phyloP scores from a whole-genome alignment of 176 grass and related monocot species.

The Juncus inflexus region DNA sequence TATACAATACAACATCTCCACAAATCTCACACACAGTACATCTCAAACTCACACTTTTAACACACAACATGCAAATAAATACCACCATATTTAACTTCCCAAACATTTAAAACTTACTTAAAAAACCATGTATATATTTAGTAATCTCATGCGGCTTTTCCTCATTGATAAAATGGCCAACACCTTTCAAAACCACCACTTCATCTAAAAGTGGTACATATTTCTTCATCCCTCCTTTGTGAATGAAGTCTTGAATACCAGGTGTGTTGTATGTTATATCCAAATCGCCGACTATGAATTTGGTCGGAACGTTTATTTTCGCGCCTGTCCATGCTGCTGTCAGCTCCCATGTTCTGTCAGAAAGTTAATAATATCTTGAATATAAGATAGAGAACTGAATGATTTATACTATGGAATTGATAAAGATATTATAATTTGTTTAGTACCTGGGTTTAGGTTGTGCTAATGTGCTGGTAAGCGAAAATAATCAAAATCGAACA shows the following conservation, averaged over 20 bases:
- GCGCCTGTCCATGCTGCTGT: conserved; percentile 45
- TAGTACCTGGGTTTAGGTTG: too few species aligned
- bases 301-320: conserved; percentile 48
- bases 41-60: background rate
- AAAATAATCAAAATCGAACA: background rate
- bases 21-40: background rate
- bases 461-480: background rate
- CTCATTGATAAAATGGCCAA: conserved; percentile 54
- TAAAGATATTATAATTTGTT: too few species aligned
- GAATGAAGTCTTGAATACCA: conserved; percentile 47
- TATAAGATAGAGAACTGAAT: too few species aligned
- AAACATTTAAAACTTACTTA: conserved; percentile 37
- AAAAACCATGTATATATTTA: conserved; percentile 42
- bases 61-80: background rate
- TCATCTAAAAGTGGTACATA: conserved; percentile 51
- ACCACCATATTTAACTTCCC: background rate
- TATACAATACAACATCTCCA: conserved; percentile 5
- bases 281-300: conserved; percentile 56
- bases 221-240: conserved; percentile 59
- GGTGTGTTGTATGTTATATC: conserved; percentile 53
- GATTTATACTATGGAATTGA: too few species aligned
- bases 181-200: conserved; percentile 52
- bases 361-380: background rate
- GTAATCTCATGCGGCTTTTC: conserved; percentile 52
- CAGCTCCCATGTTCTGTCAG: conserved; percentile 55